phyloP scores from a whole-genome alignment of 805 yeast genomes.

The Tetrapisispora pingtungensis region DNA sequence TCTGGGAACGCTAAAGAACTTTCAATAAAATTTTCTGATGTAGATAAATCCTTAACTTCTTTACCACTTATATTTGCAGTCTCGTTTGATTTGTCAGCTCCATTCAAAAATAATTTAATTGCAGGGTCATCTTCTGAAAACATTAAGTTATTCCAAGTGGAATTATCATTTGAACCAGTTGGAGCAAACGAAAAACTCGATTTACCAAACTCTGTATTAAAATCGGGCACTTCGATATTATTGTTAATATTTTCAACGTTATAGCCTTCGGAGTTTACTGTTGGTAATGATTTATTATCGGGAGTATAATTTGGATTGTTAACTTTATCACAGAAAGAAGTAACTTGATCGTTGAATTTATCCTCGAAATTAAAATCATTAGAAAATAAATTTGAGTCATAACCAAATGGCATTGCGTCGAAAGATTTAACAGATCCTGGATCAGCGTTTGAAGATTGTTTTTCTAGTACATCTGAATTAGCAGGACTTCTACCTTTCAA shows the following conservation, averaged over 20 bases:
- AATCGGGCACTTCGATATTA: neutral
- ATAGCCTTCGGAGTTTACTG: neutral
- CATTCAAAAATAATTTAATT: neutral
- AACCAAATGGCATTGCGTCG: neutral
- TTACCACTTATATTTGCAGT: neutral
- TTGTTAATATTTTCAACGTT: neutral
- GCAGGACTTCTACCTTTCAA: neutral
- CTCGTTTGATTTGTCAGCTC: neutral
- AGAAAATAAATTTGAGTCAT: constrained; percentile 11
- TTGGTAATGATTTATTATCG: neutral
- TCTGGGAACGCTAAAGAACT: constrained; percentile 19
- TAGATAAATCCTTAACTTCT: neutral
- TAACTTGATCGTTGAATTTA: constrained; percentile 58
- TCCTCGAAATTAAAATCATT: constrained; percentile 26
- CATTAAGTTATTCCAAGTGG: neutral
- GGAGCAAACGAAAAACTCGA: neutral
- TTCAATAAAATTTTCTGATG: constrained; percentile 14
- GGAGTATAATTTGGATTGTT: constrained; percentile 51
- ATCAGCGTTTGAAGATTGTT: neutral
- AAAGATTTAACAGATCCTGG: neutral
- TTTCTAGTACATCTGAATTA: neutral
- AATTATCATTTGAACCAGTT: neutral
- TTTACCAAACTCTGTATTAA: constrained; percentile 1
- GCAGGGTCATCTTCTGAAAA: neutral
- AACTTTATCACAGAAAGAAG: constrained; percentile 66